Conservation (phyloP, 495 filamentous ascomycete genomes). For the Letharia lupina region DNA sequence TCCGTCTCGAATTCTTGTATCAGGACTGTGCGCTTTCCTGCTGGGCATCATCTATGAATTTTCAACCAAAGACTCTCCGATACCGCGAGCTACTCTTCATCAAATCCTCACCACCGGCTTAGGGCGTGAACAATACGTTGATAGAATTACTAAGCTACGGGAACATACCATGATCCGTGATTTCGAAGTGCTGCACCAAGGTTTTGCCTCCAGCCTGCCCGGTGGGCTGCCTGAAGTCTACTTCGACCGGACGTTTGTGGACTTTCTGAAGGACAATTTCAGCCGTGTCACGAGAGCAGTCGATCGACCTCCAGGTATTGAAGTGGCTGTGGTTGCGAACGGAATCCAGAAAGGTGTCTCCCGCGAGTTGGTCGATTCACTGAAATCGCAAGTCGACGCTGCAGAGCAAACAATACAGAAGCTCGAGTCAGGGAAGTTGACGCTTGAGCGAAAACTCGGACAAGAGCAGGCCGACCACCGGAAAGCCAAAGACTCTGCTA, state of each 20-base stretch:
- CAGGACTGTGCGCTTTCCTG: conserved; percentile 74
- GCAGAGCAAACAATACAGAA: conserved; percentile 60
- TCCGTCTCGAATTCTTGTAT: conserved; percentile 53
- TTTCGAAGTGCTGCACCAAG: conserved; percentile 79
- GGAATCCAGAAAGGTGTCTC: conserved; percentile 78
- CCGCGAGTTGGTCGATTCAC: conserved; percentile 70
- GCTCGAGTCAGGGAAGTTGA: conserved; percentile 55
- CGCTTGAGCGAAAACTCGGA: conserved; percentile 59
- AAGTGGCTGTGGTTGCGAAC: conserved; percentile 69
- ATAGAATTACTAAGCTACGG: conserved; percentile 70
- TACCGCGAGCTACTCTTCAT: conserved; percentile 74
- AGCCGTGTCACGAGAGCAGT: conserved; percentile 77
- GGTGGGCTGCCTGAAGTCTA: conserved; percentile 71
- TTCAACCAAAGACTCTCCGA: conserved; percentile 91
- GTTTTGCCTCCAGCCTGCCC: conserved; percentile 43
- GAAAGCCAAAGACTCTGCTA: conserved; percentile 57
- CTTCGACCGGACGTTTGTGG: conserved; percentile 79
- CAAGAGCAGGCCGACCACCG: conserved; percentile 72
- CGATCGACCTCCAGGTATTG: conserved; percentile 82
- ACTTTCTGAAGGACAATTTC: conserved; percentile 94
- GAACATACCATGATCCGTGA: conserved; percentile 79
- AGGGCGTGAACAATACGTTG: conserved; percentile 81
- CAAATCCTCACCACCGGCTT: conserved; percentile 70
- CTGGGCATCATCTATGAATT: conserved; percentile 93
- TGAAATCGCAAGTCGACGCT: conserved; percentile 69